A percentile compares a stretch with the other conserved stretches of the same genome.
Conservation (phyloP, 305 asterid genomes). For the Nicotiana rustica region DNA sequence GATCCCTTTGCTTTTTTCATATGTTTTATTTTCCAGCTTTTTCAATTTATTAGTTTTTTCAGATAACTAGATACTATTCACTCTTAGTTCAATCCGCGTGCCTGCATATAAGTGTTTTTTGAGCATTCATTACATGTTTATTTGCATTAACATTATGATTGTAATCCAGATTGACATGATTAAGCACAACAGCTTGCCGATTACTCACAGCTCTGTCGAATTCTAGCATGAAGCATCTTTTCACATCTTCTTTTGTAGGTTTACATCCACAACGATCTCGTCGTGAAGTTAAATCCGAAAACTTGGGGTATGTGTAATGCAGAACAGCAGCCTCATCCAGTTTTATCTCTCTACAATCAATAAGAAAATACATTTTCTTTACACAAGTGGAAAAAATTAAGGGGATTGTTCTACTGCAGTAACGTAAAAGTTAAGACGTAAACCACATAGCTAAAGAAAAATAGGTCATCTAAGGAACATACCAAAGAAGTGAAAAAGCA, state of each 20-base stretch:
- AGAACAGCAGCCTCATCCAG: constrained; percentile 91
- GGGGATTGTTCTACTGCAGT: constrained; percentile 20
- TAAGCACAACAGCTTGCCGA: not conserved
- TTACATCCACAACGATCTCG: constrained; percentile 98
- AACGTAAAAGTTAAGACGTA: not conserved
- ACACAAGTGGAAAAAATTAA: not conserved
- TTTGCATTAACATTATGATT: not conserved
- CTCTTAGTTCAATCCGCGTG: not conserved
- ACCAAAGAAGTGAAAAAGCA: not conserved
- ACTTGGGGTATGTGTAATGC: constrained; percentile 89
- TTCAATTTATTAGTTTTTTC: not conserved
- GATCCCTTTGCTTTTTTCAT: not conserved
- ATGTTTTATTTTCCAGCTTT: not conserved
- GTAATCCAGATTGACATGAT: constrained; percentile 25
- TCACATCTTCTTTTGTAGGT: constrained; percentile 93
- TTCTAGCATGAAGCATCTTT: constrained; percentile 94
- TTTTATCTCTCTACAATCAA: constrained; percentile 74
- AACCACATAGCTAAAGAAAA: not conserved
- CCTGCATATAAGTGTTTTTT: not conserved
- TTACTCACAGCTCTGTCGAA: constrained; percentile 91
- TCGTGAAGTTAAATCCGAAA: constrained; percentile 91
- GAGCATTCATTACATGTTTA: not conserved
- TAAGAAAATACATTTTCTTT: constrained; percentile 29
- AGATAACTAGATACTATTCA: not conserved
- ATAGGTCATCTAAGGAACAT: not conserved